Evolutionary conservation across 345 rosid genomes (phyloP).

Genomic region (Clarkia xantiana): DNA sequence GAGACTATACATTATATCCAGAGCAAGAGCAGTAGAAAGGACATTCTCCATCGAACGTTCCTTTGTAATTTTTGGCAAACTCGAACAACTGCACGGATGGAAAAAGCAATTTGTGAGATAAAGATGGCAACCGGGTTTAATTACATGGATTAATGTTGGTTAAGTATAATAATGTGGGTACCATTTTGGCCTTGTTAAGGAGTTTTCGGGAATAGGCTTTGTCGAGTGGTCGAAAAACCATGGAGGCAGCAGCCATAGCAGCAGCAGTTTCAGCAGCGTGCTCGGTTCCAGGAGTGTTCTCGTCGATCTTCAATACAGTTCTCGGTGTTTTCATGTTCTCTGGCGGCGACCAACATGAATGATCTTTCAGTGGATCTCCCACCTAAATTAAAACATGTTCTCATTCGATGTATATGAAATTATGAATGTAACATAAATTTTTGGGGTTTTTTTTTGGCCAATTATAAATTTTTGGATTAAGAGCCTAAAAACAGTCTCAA

Average conservation of each 20-base stretch:
- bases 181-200: slow-evolving; percentile 65
- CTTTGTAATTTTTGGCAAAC: slow-evolving; percentile 53
- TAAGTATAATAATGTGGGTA: slow-evolving; percentile 1
- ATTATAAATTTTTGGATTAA: no score
- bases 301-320: slow-evolving; percentile 43
- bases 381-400: no score
- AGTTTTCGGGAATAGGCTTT: slow-evolving; percentile 42
- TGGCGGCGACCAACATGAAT: slow-evolving; percentile 71
- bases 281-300: slow-evolving; percentile 28
- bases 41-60: slow-evolving; percentile 87
- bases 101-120: no score
- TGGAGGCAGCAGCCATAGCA: slow-evolving; percentile 69
- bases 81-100: slow-evolving; percentile 38
- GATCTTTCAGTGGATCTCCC: slow-evolving; percentile 69
- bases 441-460: no score
- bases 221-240: slow-evolving; percentile 42
- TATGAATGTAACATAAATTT: no score
- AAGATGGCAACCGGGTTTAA: no score
- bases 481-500: no score
- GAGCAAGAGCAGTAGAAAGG: slow-evolving; percentile 92
- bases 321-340: slow-evolving; percentile 72
- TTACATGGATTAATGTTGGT: no score
- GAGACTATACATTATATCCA: slow-evolving; percentile 72
- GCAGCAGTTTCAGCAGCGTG: slow-evolving; percentile 57
- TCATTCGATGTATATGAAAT: no score